A percentile compares a stretch with the other conserved stretches of the same genome.
These are phyloP conservation scores for Stereum hirsutum DNA, from an alignment of 1,284 basidiomycete species.

Conservation along the genomic window DNA sequence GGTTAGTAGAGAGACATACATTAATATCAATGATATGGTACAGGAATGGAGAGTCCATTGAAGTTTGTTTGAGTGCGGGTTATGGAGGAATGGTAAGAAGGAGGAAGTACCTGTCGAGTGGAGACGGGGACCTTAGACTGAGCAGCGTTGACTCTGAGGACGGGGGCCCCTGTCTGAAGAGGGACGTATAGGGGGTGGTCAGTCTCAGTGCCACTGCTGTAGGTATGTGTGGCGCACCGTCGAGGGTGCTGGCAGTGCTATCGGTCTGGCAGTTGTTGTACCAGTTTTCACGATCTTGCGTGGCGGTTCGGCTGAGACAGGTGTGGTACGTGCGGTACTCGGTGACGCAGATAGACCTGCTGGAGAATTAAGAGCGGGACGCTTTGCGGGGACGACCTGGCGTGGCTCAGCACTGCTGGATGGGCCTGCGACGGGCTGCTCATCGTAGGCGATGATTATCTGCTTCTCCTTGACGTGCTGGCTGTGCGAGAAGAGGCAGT, in stretches of 20 bases:
- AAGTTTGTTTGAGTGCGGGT: background rate
- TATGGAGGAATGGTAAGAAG: conserved; percentile 5
- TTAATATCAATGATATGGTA: conserved; percentile 4
- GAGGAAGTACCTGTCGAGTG: conserved; percentile 49
- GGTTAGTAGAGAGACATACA: too few species aligned
- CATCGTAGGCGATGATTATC: conserved; percentile 29
- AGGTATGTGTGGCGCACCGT: conserved; percentile 24
- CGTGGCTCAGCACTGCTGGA: background rate
- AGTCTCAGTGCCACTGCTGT: conserved; percentile 20
- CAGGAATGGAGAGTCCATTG: conserved; percentile 3
- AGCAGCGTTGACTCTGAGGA: conserved; percentile 54
- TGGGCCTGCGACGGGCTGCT: conserved; percentile 13
- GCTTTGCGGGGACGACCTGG: conserved; percentile 9
- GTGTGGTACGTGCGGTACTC: conserved; percentile 13
- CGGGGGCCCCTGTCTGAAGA: conserved; percentile 54
- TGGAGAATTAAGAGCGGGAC: conserved; percentile 10
- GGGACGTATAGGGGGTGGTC: background rate
- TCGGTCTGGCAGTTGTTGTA: conserved; percentile 23
- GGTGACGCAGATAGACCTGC: conserved; percentile 2
- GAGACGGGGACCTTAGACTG: conserved; percentile 57
- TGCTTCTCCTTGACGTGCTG: conserved; percentile 26
- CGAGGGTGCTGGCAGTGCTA: conserved; percentile 32
- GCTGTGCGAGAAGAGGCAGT: conserved; percentile 61
- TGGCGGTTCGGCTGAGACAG: conserved; percentile 43
- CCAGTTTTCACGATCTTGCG: conserved; percentile 50